phyloP scores from a whole-genome alignment of 2,329 filamentous ascomycete species.

The Cercospora nicotianae region DNA sequence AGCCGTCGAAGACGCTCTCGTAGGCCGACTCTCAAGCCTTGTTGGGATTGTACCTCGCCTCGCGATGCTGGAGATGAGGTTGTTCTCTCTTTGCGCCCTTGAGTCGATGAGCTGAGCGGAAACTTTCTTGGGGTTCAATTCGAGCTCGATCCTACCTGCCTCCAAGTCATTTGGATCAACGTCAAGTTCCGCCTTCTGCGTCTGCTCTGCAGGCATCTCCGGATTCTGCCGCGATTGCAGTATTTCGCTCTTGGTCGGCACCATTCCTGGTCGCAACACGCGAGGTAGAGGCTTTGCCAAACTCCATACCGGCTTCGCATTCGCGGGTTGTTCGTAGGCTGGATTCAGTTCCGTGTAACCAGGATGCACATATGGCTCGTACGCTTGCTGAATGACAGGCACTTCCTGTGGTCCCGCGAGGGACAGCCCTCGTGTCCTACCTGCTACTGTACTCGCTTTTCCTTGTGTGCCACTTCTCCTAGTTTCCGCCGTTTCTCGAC shows the following conservation, averaged over 20 bases:
- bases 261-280: conserved; percentile 56
- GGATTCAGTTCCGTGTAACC: conserved; percentile 57
- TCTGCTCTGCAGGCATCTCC: conserved; percentile 30
- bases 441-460: conserved; percentile 17
- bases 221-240: conserved; percentile 37
- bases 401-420: conserved; percentile 28
- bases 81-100: conserved; percentile 41
- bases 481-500: conserved; percentile 22
- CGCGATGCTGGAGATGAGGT: conserved; percentile 28
- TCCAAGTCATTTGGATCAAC: conserved; percentile 48
- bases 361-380: conserved; percentile 48
- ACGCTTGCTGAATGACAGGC: conserved; percentile 23
- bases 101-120: conserved; percentile 50
- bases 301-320: conserved; percentile 54
- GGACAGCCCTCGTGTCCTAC: conserved; percentile 21
- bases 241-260: conserved; percentile 42
- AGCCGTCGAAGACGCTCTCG: conserved; percentile 28
- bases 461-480: conserved; percentile 16
- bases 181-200: conserved; percentile 37
- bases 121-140: conserved; percentile 43
- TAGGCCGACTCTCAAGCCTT: conserved; percentile 21
- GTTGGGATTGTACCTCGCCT: conserved; percentile 25
- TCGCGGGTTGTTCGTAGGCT: conserved; percentile 54
- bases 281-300: conserved; percentile 56
- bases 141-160: conserved; percentile 44